These are phyloP conservation scores for Nakazawaea anatomiae DNA, from an alignment of 805 yeast genomes.

Conservation along the genomic window DNA sequence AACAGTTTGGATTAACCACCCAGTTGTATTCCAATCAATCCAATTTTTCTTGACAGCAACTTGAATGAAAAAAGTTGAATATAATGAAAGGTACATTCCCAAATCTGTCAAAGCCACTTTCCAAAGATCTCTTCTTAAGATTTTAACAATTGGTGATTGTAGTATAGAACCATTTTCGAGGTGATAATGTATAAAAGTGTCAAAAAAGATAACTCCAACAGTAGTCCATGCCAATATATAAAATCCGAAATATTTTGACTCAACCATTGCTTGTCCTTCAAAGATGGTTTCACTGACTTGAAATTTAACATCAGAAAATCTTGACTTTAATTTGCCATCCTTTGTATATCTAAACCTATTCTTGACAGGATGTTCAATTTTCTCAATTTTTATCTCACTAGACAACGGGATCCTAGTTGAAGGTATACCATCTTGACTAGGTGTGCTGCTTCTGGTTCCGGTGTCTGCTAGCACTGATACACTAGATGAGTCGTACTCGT, in stretches of 20 bases:
- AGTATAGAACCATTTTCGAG: conserved; percentile 35
- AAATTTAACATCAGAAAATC: conserved; percentile 51
- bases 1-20: conserved; percentile 54
- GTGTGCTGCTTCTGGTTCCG: not conserved
- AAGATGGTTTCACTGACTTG: conserved; percentile 39
- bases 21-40: conserved; percentile 57
- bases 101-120: conserved; percentile 72
- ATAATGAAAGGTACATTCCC: conserved; percentile 64
- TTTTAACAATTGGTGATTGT: conserved; percentile 48
- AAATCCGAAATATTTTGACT: conserved; percentile 65
- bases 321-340: conserved; percentile 37
- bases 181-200: conserved; percentile 49
- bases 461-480: not conserved
- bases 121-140: conserved; percentile 55
- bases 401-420: not conserved
- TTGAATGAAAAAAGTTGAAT: conserved; percentile 58
- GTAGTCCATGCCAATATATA: conserved; percentile 77
- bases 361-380: not conserved
- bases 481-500: conserved; percentile 3
- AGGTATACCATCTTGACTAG: not conserved
- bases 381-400: not conserved
- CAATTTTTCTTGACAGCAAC: conserved; percentile 34
- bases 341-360: conserved; percentile 15
- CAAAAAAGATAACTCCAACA: conserved; percentile 47
- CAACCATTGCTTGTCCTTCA: conserved; percentile 40